These are phyloP conservation scores for Diplodia intermedia DNA, from an alignment of 2,329 filamentous ascomycete species.

Conservation along the genomic window DNA sequence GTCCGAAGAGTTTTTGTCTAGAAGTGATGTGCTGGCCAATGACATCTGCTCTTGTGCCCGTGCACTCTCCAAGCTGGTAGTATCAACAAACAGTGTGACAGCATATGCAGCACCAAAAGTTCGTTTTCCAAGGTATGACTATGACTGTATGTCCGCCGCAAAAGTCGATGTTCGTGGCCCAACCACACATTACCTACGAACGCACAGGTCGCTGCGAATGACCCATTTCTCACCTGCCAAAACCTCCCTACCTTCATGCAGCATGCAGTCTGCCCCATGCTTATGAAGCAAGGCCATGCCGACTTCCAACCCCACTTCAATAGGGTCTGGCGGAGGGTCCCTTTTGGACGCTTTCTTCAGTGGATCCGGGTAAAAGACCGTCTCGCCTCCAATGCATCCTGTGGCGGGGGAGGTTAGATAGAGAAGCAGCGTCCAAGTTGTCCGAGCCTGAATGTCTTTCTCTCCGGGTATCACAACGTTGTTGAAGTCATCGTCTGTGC, in stretches of 20 bases:
- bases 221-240: slow-evolving; percentile 88
- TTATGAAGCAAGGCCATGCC: slow-evolving; percentile 87
- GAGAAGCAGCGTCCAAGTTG: slow-evolving; percentile 89
- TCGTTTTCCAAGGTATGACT: no score
- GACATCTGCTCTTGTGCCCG: not conserved
- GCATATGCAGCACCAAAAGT: not conserved
- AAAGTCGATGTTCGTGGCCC: no score
- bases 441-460: slow-evolving; percentile 62
- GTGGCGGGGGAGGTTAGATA: slow-evolving; percentile 80
- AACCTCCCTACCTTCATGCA: slow-evolving; percentile 87
- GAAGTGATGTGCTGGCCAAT: not conserved
- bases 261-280: slow-evolving; percentile 85
- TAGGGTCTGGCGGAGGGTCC: slow-evolving; percentile 61
- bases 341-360: slow-evolving; percentile 54
- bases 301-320: slow-evolving; percentile 77
- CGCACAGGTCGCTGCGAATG: slow-evolving; percentile 80
- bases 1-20: not conserved
- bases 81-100: no score
- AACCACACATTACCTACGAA: slow-evolving; percentile 55
- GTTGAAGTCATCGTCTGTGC: slow-evolving; percentile 88
- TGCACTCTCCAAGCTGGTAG: not conserved
- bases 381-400: slow-evolving; percentile 84
- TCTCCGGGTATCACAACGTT: slow-evolving; percentile 62
- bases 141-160: no score
- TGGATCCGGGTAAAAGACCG: slow-evolving; percentile 84